Evolutionary conservation across 768 basidiomycete genomes (phyloP), one percentile per base, ranked within the genome.

Genomic region (Megacollybia marginata): DNA sequence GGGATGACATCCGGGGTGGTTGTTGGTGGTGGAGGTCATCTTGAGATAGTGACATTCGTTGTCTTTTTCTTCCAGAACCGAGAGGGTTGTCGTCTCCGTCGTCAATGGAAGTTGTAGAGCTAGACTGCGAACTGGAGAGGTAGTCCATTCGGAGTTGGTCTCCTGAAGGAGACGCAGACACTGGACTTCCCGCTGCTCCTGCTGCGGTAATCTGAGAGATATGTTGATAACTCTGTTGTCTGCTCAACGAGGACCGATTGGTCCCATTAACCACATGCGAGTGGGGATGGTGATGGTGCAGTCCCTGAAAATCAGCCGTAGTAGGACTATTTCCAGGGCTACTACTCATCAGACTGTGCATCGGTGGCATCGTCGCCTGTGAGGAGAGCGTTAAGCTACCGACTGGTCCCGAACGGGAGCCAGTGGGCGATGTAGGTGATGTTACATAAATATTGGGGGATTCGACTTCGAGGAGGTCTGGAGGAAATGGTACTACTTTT

Each of bases 371-470:
- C 20, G 67, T 60, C 23, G 60, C 60, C 58, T 74, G 72, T 32
- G 70, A 70, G 33, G 73, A 63, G 19, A 74, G 72, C 40, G 74
- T 69, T 47, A 66, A 74, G 11, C 69, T 64, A 8, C 68, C 62
- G 2, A 58, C 49, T 12, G 64, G 61, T 5, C 68, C 68, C 18
- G 76, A 60, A 3, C 23, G 23, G 23, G 23, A 28, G 23, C 23
- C 23, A 28, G 23, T 28, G 23, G 23, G 23, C 3, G 75, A 72
- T 0, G 68, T 65, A 2, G 87, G 84, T 0, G 83, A 82, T 3
- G 84, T 89, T 55, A 90, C 72, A 59, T 75, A 85, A 56, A 89
- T 87, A 55, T 86, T 83, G 9, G 86, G 85, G 48, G 72, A 78
- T 7, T 79, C 79, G 19, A 60, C 60, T 13, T 84, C 82, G 8